Evolutionary conservation across 1,284 basidiomycete species (phyloP).

Genomic region (Peniophora sp.): DNA sequence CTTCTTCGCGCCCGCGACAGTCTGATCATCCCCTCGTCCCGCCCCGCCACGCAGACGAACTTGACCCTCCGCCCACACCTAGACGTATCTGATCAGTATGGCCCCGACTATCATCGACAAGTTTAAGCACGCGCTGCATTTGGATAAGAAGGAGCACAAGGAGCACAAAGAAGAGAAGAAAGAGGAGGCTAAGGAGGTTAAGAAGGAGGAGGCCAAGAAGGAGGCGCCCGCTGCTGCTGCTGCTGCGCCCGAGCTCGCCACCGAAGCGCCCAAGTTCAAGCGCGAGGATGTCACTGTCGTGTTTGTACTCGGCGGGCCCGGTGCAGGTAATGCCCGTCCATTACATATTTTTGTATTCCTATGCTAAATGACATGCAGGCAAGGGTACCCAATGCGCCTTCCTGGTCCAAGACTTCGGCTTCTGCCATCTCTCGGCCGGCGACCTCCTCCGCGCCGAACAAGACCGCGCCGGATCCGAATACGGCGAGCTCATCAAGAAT

Average conservation of each 20-base stretch:
- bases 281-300: slow-evolving; percentile 76
- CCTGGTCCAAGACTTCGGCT: slow-evolving; percentile 85
- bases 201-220: slow-evolving; percentile 2
- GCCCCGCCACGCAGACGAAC: slow-evolving; percentile 34
- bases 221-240: slow-evolving; percentile 7
- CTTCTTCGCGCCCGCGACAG: slow-evolving; percentile 54
- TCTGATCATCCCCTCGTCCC: slow-evolving; percentile 61
- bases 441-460: slow-evolving; percentile 96
- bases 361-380: slow-evolving; percentile 40
- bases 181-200: slow-evolving; percentile 1
- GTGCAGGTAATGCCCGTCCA: slow-evolving; percentile 58
- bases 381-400: slow-evolving; percentile 94
- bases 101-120: slow-evolving; percentile 44
- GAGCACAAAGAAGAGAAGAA: slow-evolving; percentile 7
- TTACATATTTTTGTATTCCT: not conserved
- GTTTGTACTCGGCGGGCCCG: slow-evolving; percentile 96
- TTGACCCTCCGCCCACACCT: slow-evolving; percentile 17
- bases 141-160: slow-evolving; percentile 16
- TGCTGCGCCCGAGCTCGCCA: slow-evolving; percentile 5
- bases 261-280: slow-evolving; percentile 53
- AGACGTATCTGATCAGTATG: slow-evolving; percentile 10
- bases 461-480: slow-evolving; percentile 77
- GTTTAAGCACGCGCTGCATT: slow-evolving; percentile 37
- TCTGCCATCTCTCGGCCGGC: slow-evolving; percentile 95
- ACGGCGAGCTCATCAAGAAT: slow-evolving; percentile 81